Conservation (phyloP, 2,329 filamentous ascomycete genomes). For the Stenocarpella maydis region DNA sequence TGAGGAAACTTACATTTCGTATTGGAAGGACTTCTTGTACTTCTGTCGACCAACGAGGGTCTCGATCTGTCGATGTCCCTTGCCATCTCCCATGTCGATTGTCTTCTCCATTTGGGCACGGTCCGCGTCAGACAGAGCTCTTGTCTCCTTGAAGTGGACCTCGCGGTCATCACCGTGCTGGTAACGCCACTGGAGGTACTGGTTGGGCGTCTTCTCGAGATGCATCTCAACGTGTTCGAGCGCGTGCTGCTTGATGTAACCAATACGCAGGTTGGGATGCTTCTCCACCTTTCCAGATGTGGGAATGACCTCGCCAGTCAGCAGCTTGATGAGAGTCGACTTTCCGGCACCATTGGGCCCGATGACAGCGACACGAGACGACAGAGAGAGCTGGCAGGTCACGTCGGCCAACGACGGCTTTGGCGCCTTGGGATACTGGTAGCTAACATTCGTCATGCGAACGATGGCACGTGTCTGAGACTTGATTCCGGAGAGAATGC, state of each 20-base stretch:
- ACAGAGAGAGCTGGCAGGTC: conserved; percentile 86
- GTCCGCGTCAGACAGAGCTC: conserved; percentile 85
- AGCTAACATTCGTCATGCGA: conserved; percentile 90
- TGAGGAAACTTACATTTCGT: conserved; percentile 77
- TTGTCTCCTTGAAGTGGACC: conserved; percentile 96
- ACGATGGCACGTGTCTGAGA: conserved; percentile 93
- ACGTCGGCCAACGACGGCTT: conserved; percentile 91
- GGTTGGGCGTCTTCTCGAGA: conserved; percentile 97
- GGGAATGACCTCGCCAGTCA: conserved; percentile 91
- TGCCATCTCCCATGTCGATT: conserved; percentile 85
- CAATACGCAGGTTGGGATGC: conserved; percentile 97
- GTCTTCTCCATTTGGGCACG: conserved; percentile 90
- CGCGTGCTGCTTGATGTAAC: conserved; percentile 99
- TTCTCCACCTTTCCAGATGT: conserved; percentile 90
- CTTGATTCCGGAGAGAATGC: conserved; percentile 94
- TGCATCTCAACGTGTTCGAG: conserved; percentile 99
- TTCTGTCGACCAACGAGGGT: conserved; percentile 95
- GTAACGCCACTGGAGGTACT: conserved; percentile 99
- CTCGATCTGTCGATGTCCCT: conserved; percentile 80
- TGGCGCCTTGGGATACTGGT: conserved; percentile 87
- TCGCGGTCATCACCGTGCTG: conserved; percentile 96
- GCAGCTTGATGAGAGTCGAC: conserved; percentile 95
- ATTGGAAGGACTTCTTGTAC: conserved; percentile 99
- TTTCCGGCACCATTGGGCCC: conserved; percentile 98
- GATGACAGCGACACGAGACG: conserved; percentile 94